Evolutionary conservation across 768 basidiomycete genomes (phyloP).

Genomic region (Tubosaeta sp.): DNA sequence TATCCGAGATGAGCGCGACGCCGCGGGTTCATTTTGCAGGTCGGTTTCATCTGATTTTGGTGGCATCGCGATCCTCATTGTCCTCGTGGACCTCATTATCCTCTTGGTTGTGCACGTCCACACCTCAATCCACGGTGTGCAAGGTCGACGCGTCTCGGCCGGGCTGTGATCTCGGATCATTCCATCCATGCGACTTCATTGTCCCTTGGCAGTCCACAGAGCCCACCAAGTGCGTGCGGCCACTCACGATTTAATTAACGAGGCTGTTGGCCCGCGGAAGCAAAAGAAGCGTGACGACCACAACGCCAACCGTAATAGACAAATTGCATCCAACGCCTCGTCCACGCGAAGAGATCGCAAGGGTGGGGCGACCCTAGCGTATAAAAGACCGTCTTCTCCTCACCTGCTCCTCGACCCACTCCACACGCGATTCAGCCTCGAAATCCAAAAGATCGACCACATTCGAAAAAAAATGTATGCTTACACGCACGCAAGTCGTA

Average conservation of each 20-base stretch:
- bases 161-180: background rate
- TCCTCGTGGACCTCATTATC: background rate
- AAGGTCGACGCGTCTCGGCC: background rate
- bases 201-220: background rate
- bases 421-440: background rate
- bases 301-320: background rate
- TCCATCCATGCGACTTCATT: background rate
- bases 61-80: background rate
- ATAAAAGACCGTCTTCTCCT: slow-evolving; percentile 5
- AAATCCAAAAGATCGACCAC: background rate
- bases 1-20: background rate
- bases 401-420: background rate
- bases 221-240: background rate
- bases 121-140: background rate
- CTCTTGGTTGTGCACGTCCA: background rate
- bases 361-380: background rate
- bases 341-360: slow-evolving; percentile 5
- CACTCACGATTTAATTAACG: slow-evolving; percentile 7
- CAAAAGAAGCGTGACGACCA: slow-evolving; percentile 3
- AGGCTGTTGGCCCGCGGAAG: background rate
- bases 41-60: background rate
- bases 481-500: slow-evolving; percentile 2
- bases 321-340: background rate
- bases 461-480: slow-evolving; percentile 4
- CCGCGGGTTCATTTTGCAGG: background rate